A percentile compares a stretch with the other conserved stretches of the same genome.
These are phyloP conservation scores for Lachancea fermentati DNA, from an alignment of 805 yeast genomes.

Conservation along the genomic window DNA sequence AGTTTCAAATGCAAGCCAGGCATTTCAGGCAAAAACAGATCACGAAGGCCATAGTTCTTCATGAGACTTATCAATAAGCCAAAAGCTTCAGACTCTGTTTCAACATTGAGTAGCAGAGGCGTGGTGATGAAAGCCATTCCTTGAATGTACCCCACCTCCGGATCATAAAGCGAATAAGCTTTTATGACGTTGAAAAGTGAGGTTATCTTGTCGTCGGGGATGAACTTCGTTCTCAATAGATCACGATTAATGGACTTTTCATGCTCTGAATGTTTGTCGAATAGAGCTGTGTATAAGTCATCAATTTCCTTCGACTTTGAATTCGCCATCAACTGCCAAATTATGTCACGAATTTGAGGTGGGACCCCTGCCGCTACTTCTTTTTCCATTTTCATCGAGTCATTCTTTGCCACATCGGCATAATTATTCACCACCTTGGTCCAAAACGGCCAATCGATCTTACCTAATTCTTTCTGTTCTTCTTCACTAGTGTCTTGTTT, in stretches of 20 bases:
- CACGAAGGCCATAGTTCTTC: constrained; percentile 78
- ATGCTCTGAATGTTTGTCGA: constrained; percentile 56
- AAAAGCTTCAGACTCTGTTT: constrained; percentile 72
- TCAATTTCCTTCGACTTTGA: constrained; percentile 56
- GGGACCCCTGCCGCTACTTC: constrained; percentile 80
- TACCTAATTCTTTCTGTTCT: constrained; percentile 25
- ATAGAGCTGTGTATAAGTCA: constrained; percentile 30
- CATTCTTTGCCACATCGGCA: constrained; percentile 54
- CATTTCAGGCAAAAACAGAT: constrained; percentile 82
- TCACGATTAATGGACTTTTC: constrained; percentile 79
- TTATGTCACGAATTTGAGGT: constrained; percentile 73
- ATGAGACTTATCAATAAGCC: constrained; percentile 73
- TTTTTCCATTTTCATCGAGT: constrained; percentile 52
- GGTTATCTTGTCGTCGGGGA: constrained; percentile 53
- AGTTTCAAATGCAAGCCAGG: constrained; percentile 81
- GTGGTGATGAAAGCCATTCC: constrained; percentile 94
- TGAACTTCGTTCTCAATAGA: constrained; percentile 78
- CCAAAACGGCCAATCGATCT: constrained; percentile 86
- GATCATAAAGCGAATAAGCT: constrained; percentile 79
- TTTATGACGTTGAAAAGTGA: constrained; percentile 71
- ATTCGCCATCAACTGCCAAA: constrained; percentile 86
- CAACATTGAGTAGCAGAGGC: constrained; percentile 72
- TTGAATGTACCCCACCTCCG: constrained; percentile 95
- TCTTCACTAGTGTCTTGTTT: constrained; percentile 9
- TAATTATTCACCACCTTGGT: constrained; percentile 73